Percentiles rank a stretch among this genome's conserved stretches.
Conservation (phyloP, 257 asterid species). For the Solanum chiquidenum region DNA sequence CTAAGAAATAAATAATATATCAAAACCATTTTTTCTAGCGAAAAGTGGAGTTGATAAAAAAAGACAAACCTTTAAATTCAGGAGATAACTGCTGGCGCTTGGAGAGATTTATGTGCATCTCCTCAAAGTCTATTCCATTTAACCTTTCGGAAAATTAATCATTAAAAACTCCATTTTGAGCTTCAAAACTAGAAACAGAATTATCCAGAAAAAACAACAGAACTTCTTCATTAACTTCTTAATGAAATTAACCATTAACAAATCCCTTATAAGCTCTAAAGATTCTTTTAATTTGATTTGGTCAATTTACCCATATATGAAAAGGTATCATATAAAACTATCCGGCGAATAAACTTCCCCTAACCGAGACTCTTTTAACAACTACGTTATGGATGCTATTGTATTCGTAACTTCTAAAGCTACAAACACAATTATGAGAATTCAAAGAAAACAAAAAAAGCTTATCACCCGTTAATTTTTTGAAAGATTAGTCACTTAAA, state of each 20-base stretch:
- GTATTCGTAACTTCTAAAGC: neutral
- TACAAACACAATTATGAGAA: neutral
- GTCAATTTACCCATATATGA: neutral
- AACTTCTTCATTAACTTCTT: neutral
- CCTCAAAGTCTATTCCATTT: constrained; percentile 82
- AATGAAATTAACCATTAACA: neutral
- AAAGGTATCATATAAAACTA: too few relatives aligned
- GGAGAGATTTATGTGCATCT: constrained; percentile 44
- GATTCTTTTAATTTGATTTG: too few relatives aligned
- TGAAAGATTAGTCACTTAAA: neutral
- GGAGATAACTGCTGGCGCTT: constrained; percentile 55
- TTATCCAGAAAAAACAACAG: neutral
- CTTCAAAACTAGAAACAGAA: neutral
- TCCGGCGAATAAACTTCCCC: neutral
- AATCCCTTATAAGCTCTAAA: neutral
- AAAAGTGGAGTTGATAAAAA: neutral
- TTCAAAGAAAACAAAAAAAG: neutral
- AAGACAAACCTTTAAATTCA: constrained; percentile 52
- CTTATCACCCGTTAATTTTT: neutral
- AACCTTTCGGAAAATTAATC: constrained; percentile 18
- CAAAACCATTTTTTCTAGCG: neutral
- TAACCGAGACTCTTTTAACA: neutral
- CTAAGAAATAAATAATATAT: neutral
- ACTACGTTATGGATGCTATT: neutral
- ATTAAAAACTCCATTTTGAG: neutral